These are phyloP conservation scores for Salvia miltiorrhiza DNA, from an alignment of 257 asterid species.

Conservation along the genomic window DNA sequence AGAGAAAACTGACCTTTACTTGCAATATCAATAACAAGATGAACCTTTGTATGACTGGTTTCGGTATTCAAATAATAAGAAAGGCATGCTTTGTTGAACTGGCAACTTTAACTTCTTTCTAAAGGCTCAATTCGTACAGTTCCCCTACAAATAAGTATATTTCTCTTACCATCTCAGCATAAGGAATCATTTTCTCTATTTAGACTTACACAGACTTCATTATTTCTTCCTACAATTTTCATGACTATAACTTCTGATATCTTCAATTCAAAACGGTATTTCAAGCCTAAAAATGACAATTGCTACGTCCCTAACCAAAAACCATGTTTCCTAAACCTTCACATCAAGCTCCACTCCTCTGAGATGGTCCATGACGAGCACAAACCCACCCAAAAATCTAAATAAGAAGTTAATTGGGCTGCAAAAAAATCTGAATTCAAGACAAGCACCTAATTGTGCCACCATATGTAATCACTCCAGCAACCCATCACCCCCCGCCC, in stretches of 20 bases:
- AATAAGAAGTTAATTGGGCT: not conserved
- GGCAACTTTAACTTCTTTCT: not conserved
- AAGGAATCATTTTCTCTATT: not conserved
- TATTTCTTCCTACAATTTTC: not conserved
- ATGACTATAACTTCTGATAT: not conserved
- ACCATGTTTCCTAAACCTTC: not conserved
- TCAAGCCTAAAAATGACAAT: not conserved
- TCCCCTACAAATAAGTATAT: not conserved
- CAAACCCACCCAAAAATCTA: not conserved
- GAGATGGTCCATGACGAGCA: not conserved
- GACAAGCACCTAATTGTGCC: not conserved
- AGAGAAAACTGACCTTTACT: not conserved
- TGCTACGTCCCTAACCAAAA: not conserved
- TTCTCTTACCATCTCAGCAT: not conserved
- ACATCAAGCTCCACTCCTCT: not conserved
- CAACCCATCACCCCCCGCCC: not conserved
- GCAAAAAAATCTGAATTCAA: constrained; percentile 3
- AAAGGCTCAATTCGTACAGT: not conserved
- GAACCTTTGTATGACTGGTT: not conserved
- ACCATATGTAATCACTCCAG: constrained; percentile 3
- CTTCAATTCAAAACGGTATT: not conserved
- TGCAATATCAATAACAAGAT: not conserved
- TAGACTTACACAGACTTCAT: not conserved
- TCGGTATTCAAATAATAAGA: not conserved
- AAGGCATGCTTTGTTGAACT: not conserved